Conservation (phyloP, 768 basidiomycete species). For the Cytidiella melzeri region DNA sequence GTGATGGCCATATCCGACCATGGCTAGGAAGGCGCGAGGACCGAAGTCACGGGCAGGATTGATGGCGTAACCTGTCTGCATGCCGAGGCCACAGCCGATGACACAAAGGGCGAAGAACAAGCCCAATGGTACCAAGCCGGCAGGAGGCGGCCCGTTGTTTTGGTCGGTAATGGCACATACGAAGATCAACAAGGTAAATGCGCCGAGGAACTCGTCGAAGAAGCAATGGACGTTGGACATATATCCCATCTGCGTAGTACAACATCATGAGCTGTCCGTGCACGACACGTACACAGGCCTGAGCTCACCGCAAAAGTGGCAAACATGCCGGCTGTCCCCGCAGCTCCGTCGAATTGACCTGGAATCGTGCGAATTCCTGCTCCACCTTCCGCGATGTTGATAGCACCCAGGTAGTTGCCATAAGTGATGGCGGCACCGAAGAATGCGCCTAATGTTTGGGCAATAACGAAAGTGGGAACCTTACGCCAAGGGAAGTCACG, state of each 20-base stretch:
- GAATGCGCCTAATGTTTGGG: slow-evolving; percentile 59
- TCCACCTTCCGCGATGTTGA: slow-evolving; percentile 58
- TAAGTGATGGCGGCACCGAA: slow-evolving; percentile 53
- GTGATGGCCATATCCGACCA: slow-evolving; percentile 61
- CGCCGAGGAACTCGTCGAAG: slow-evolving; percentile 50
- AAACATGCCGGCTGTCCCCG: slow-evolving; percentile 51
- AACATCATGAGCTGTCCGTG: too few species aligned
- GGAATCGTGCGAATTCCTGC: slow-evolving; percentile 42
- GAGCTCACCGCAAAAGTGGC: slow-evolving; percentile 51
- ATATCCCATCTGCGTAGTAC: slow-evolving; percentile 24
- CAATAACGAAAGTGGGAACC: slow-evolving; percentile 61
- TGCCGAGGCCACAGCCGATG: slow-evolving; percentile 50
- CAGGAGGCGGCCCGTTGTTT: slow-evolving; percentile 40
- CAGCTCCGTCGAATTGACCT: slow-evolving; percentile 1
- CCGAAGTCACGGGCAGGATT: slow-evolving; percentile 74
- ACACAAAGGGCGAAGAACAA: slow-evolving; percentile 53
- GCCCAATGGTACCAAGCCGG: slow-evolving; percentile 47
- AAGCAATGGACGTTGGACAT: slow-evolving; percentile 38
- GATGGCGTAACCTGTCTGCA: slow-evolving; percentile 62
- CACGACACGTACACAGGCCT: too few species aligned
- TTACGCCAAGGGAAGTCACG: slow-evolving; percentile 78
- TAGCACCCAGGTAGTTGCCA: slow-evolving; percentile 61
- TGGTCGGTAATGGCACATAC: slow-evolving; percentile 51
- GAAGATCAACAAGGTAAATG: slow-evolving; percentile 46
- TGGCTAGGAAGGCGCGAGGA: slow-evolving; percentile 59